These are phyloP conservation scores for Taxawa tesnikishii DNA, from an alignment of 2,329 filamentous ascomycete species.

Conservation along the genomic window DNA sequence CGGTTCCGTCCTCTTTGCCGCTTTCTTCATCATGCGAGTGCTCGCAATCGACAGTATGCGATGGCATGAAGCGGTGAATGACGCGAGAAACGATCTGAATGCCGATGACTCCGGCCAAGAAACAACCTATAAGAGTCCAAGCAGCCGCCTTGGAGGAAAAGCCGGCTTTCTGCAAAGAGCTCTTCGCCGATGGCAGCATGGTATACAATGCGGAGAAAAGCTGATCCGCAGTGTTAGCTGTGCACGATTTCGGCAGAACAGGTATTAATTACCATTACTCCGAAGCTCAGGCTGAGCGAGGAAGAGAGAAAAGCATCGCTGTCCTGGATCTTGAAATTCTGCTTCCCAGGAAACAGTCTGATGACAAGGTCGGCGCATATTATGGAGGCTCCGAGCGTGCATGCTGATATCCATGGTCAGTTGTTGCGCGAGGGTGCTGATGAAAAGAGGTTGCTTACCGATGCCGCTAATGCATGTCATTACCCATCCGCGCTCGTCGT, in stretches of 20 bases:
- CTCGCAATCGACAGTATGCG: constrained; percentile 70
- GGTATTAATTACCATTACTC: constrained; percentile 65
- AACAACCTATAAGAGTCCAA: constrained; percentile 56
- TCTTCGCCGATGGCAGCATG: constrained; percentile 80
- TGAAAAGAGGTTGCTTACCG: constrained; percentile 29
- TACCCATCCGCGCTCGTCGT: constrained; percentile 88
- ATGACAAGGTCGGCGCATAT: constrained; percentile 78
- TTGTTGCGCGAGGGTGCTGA: not conserved
- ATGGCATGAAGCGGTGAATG: constrained; percentile 62
- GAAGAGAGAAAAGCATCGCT: constrained; percentile 79
- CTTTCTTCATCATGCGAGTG: constrained; percentile 53
- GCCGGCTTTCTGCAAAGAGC: constrained; percentile 59
- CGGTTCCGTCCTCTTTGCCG: constrained; percentile 33
- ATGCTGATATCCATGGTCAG: constrained; percentile 24
- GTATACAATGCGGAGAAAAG: constrained; percentile 85
- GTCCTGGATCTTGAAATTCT: constrained; percentile 74
- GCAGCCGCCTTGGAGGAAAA: constrained; percentile 56
- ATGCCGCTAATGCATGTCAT: constrained; percentile 75
- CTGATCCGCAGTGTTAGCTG: too few species aligned
- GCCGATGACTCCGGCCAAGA: constrained; percentile 59
- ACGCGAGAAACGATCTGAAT: constrained; percentile 63
- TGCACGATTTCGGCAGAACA: not conserved
- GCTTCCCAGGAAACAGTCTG: constrained; percentile 58
- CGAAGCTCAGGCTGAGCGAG: constrained; percentile 85
- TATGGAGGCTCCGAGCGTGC: constrained; percentile 63